A percentile compares a stretch with the other conserved stretches of the same genome.
Evolutionary conservation across 495 filamentous ascomycete genomes (phyloP).

Genomic region (Xylaria cubensis): DNA sequence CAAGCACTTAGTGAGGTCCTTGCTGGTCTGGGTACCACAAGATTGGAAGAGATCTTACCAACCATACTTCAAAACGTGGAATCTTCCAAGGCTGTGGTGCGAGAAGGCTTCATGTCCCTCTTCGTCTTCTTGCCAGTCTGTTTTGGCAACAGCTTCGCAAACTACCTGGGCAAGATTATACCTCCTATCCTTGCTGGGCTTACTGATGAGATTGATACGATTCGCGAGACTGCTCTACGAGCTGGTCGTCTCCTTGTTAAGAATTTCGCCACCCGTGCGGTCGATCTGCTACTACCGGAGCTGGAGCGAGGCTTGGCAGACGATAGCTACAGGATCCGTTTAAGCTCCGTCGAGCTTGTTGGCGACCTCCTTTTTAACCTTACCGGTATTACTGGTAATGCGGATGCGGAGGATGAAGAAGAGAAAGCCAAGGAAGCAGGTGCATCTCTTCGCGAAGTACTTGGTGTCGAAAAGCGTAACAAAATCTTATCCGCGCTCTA

Average conservation of each 20-base stretch:
- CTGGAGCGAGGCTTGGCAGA: conserved; percentile 94
- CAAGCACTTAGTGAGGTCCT: conserved; percentile 97
- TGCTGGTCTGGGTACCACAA: conserved; percentile 87
- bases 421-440: conserved; percentile 83
- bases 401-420: conserved; percentile 76
- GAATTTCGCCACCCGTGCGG: conserved; percentile 94
- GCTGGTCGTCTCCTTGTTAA: conserved; percentile 95
- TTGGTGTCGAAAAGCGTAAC: conserved; percentile 94
- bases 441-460: conserved; percentile 86
- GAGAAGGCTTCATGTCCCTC: conserved; percentile 98
- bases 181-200: conserved; percentile 93
- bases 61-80: conserved; percentile 96
- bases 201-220: conserved; percentile 93
- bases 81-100: conserved; percentile 86
- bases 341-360: conserved; percentile 96
- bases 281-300: conserved; percentile 92
- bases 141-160: conserved; percentile 97
- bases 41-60: conserved; percentile 93
- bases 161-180: conserved; percentile 94
- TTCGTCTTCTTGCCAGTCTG: conserved; percentile 99
- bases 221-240: conserved; percentile 89
- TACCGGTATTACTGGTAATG: conserved; percentile 87
- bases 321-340: conserved; percentile 92
- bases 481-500: conserved; percentile 94
- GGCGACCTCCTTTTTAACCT: conserved; percentile 97